Evolutionary conservation across 768 basidiomycete genomes (phyloP).

Genomic region (Tephrocybe sp.): DNA sequence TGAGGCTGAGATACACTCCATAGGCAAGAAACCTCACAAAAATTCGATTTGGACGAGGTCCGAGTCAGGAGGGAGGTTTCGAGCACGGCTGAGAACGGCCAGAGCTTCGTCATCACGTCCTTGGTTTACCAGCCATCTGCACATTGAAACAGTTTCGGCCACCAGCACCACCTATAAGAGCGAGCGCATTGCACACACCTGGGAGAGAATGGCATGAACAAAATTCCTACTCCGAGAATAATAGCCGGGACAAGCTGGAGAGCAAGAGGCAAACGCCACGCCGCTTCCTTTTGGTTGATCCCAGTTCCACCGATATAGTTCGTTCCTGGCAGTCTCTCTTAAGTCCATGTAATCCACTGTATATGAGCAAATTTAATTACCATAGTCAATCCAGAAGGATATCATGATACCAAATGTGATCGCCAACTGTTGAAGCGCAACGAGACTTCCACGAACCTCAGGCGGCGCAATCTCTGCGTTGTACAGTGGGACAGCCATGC

Average conservation of each 20-base stretch:
- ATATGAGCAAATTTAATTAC: constrained; percentile 19
- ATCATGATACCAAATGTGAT: constrained; percentile 83
- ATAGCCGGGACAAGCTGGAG: constrained; percentile 76
- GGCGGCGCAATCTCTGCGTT: constrained; percentile 74
- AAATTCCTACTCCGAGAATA: constrained; percentile 65
- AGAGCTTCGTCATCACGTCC: constrained; percentile 77
- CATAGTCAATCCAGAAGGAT: constrained; percentile 54
- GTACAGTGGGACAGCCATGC: constrained; percentile 83
- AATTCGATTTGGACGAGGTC: constrained; percentile 75
- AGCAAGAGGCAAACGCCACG: constrained; percentile 75
- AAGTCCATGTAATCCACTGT: constrained; percentile 30
- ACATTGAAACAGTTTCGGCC: not conserved
- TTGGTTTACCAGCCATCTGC: constrained; percentile 74
- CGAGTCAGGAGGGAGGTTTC: constrained; percentile 52
- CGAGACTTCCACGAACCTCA: constrained; percentile 78
- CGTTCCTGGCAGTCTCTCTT: constrained; percentile 50
- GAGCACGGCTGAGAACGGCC: constrained; percentile 57
- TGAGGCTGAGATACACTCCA: not conserved
- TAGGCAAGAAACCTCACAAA: constrained; percentile 42
- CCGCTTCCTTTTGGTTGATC: constrained; percentile 56
- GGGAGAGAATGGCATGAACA: constrained; percentile 82
- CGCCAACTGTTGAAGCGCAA: constrained; percentile 79
- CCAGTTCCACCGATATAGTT: constrained; percentile 74
- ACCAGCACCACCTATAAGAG: not conserved
- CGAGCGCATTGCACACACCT: constrained; percentile 37